These are phyloP conservation scores for Coemansia sp. DNA, from an alignment of 192 early-diverging fungal genomes.

Conservation along the genomic window DNA sequence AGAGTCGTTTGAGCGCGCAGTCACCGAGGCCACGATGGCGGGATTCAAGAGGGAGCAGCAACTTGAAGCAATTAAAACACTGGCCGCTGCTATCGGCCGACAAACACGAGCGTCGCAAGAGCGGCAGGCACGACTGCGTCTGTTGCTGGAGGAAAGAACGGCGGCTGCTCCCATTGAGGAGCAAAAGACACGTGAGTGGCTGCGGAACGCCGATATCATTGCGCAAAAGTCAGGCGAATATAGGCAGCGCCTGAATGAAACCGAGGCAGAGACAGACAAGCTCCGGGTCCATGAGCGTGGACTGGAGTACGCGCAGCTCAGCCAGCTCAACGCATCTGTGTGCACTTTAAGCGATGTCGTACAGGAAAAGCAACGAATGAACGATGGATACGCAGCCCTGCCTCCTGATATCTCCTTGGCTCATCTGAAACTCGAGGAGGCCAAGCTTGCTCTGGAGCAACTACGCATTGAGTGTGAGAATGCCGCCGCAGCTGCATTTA, in stretches of 20 bases:
- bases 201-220: slow-evolving; percentile 38
- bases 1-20: slow-evolving; percentile 35
- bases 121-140: slow-evolving; percentile 17
- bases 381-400: slow-evolving; percentile 31
- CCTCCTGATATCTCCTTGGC: slow-evolving; percentile 45
- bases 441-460: slow-evolving; percentile 25
- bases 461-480: slow-evolving; percentile 37
- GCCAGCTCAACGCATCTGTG: slow-evolving; percentile 10
- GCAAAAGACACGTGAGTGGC: slow-evolving; percentile 52
- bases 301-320: slow-evolving; percentile 31
- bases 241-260: slow-evolving; percentile 14
- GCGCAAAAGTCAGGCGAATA: slow-evolving; percentile 42
- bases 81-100: neutral
- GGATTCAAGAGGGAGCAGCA: slow-evolving; percentile 15
- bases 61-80: neutral
- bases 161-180: slow-evolving; percentile 28
- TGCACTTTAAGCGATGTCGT: slow-evolving; percentile 8
- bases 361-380: slow-evolving; percentile 11
- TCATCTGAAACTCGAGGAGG: slow-evolving; percentile 41
- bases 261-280: neutral
- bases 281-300: slow-evolving; percentile 3
- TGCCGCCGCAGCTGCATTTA: slow-evolving; percentile 32
- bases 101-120: slow-evolving; percentile 19
- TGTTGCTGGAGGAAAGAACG: slow-evolving; percentile 16
- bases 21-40: slow-evolving; percentile 16